Evolutionary conservation across 2,329 filamentous ascomycete genomes (phyloP).

Genomic region (Xylariales sp.): DNA sequence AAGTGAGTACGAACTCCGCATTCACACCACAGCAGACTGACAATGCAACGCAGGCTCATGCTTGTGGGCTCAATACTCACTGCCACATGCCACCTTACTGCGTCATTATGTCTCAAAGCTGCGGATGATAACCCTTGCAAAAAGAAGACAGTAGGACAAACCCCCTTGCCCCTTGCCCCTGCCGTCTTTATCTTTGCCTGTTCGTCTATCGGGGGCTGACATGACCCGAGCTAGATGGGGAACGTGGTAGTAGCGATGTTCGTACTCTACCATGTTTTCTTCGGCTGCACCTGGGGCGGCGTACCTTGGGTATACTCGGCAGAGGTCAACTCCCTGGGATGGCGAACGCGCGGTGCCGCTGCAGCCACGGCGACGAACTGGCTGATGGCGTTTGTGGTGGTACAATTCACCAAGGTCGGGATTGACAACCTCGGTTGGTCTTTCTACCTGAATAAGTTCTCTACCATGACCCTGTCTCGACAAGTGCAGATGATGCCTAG

Average conservation of each 20-base stretch:
- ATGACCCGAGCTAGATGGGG: slow-evolving; percentile 27
- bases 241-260: slow-evolving; percentile 38
- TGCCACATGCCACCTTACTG: slow-evolving; percentile 32
- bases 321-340: slow-evolving; percentile 37
- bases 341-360: slow-evolving; percentile 36
- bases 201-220: no score
- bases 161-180: no score
- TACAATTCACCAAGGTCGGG: slow-evolving; percentile 39
- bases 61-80: slow-evolving; percentile 32
- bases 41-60: slow-evolving; percentile 37
- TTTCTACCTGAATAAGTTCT: slow-evolving; percentile 35
- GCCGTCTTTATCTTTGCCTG: no score
- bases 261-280: slow-evolving; percentile 38
- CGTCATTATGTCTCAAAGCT: slow-evolving; percentile 29
- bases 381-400: slow-evolving; percentile 37
- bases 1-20: slow-evolving; percentile 22
- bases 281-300: slow-evolving; percentile 33
- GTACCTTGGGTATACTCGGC: slow-evolving; percentile 38
- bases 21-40: no score
- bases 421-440: slow-evolving; percentile 35
- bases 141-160: slow-evolving; percentile 21
- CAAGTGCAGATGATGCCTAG: no score
- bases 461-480: background rate
- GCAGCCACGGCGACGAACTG: slow-evolving; percentile 41
- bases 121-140: slow-evolving; percentile 25